These are phyloP conservation scores for Esteya vermicola DNA, from an alignment of 2,329 filamentous ascomycete species.

Conservation along the genomic window DNA sequence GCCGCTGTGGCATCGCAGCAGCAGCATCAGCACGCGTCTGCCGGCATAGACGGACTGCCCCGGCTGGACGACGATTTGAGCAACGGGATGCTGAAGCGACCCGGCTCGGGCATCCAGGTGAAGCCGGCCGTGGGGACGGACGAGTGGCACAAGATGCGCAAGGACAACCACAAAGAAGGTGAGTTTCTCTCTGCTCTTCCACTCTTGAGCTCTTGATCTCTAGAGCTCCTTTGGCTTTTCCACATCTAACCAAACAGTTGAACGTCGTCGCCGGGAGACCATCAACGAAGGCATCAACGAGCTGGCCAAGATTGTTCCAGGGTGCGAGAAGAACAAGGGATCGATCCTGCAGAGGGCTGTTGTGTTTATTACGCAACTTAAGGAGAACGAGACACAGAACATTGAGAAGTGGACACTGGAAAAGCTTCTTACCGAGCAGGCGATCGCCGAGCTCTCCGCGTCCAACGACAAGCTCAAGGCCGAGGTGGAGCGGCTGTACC, in stretches of 20 bases:
- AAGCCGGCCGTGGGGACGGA: conserved; percentile 92
- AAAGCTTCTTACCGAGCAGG: conserved; percentile 80
- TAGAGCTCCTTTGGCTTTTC: no score
- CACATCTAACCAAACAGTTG: conserved; percentile 44
- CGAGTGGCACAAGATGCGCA: conserved; percentile 94
- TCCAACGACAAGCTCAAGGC: conserved; percentile 79
- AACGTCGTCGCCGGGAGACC: conserved; percentile 88
- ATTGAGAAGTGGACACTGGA: conserved; percentile 89
- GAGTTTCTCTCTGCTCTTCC: no score
- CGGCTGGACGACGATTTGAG: conserved; percentile 11
- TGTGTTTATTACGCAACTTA: conserved; percentile 85
- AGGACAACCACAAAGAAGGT: conserved; percentile 99
- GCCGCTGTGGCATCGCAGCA: not conserved
- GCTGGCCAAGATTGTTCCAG: conserved; percentile 91
- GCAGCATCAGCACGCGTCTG: no score
- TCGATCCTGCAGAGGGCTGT: conserved; percentile 89
- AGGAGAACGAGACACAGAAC: conserved; percentile 86
- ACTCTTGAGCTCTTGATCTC: no score
- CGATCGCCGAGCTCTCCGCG: conserved; percentile 72
- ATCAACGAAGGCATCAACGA: conserved; percentile 99
- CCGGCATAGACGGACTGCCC: conserved; percentile 1
- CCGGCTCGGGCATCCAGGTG: conserved; percentile 12
- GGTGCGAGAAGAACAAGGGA: conserved; percentile 98
- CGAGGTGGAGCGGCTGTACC: conserved; percentile 64
- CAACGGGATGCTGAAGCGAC: conserved; percentile 9